Conservation (phyloP, 169 alveolate species). For the Eimeria zaria region DNA sequence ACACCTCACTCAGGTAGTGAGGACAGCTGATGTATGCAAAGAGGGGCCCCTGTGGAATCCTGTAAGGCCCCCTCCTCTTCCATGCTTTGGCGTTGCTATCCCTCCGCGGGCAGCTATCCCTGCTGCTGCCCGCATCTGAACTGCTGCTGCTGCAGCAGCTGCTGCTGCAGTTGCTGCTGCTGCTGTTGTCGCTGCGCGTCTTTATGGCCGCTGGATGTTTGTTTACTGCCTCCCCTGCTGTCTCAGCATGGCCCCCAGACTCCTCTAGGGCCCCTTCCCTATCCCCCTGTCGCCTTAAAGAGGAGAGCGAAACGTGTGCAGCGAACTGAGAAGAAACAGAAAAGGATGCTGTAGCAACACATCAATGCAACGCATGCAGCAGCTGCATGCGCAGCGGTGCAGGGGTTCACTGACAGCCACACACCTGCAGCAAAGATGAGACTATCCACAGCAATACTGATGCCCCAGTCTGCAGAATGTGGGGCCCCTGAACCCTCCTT, state of each 20-base stretch:
- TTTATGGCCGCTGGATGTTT: background rate
- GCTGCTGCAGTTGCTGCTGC: background rate
- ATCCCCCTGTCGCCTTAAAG: constrained; percentile 42
- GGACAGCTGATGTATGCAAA: constrained; percentile 92
- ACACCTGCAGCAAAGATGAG: constrained; percentile 25
- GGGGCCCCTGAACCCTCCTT: background rate
- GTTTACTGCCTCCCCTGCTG: background rate
- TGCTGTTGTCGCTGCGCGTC: constrained; percentile 18
- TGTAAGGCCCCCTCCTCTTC: constrained; percentile 77
- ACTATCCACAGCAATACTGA: constrained; percentile 9
- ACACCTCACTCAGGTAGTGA: constrained; percentile 91
- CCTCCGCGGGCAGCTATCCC: background rate
- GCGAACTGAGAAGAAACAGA: constrained; percentile 14
- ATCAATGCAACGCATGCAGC: constrained; percentile 2
- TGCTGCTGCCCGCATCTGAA: constrained; percentile 4
- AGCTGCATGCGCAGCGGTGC: background rate
- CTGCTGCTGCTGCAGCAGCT: background rate
- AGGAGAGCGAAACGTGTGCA: constrained; percentile 16
- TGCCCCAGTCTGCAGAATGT: constrained; percentile 18
- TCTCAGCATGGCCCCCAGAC: background rate
- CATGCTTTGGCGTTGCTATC: constrained; percentile 13
- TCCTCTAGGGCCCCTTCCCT: background rate
- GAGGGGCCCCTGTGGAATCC: constrained; percentile 91
- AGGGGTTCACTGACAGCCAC: constrained; percentile 2
- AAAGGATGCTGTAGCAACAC: background rate